These are phyloP conservation scores for Ascochyta pisi DNA, from an alignment of 2,329 filamentous ascomycete genomes.

Conservation along the genomic window DNA sequence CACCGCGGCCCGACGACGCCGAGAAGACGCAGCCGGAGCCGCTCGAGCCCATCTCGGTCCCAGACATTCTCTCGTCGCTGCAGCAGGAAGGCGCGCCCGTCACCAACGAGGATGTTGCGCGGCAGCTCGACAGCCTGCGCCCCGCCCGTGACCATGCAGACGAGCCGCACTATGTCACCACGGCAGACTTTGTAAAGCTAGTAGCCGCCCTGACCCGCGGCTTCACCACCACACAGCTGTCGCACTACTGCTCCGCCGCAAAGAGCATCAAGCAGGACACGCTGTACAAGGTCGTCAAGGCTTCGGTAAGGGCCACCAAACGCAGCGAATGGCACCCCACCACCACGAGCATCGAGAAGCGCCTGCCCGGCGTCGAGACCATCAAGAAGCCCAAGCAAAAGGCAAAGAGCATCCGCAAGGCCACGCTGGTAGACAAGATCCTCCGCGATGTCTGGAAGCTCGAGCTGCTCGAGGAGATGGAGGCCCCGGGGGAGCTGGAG, in stretches of 20 bases:
- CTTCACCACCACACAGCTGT: slow-evolving; percentile 42
- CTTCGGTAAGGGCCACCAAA: slow-evolving; percentile 22
- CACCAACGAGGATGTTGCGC: slow-evolving; percentile 38
- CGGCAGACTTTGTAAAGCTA: slow-evolving; percentile 36
- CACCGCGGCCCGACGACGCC: slow-evolving; percentile 12
- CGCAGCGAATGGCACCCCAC: slow-evolving; percentile 44
- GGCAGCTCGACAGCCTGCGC: slow-evolving; percentile 42
- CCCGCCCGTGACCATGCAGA: slow-evolving; percentile 27
- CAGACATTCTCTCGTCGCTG: slow-evolving; percentile 39
- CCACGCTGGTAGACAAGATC: slow-evolving; percentile 43
- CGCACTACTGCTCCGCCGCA: slow-evolving; percentile 38
- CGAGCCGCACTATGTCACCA: slow-evolving; percentile 40
- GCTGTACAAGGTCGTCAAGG: slow-evolving; percentile 26
- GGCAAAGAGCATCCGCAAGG: slow-evolving; percentile 31
- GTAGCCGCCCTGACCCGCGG: slow-evolving; percentile 29
- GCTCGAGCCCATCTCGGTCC: slow-evolving; percentile 19
- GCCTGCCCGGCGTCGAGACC: slow-evolving; percentile 34
- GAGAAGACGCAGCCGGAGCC: slow-evolving; percentile 13
- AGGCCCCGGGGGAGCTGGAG: slow-evolving; percentile 46
- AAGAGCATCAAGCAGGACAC: slow-evolving; percentile 30
- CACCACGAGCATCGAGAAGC: slow-evolving; percentile 29
- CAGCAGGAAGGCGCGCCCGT: slow-evolving; percentile 30
- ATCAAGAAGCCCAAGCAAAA: slow-evolving; percentile 10
- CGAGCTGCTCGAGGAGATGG: slow-evolving; percentile 45
- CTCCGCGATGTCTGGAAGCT: slow-evolving; percentile 44